A percentile compares a stretch with the other conserved stretches of the same genome.
These are phyloP conservation scores for Bathelium albidoporum DNA, from an alignment of 495 filamentous ascomycete genomes.

Conservation along the genomic window DNA sequence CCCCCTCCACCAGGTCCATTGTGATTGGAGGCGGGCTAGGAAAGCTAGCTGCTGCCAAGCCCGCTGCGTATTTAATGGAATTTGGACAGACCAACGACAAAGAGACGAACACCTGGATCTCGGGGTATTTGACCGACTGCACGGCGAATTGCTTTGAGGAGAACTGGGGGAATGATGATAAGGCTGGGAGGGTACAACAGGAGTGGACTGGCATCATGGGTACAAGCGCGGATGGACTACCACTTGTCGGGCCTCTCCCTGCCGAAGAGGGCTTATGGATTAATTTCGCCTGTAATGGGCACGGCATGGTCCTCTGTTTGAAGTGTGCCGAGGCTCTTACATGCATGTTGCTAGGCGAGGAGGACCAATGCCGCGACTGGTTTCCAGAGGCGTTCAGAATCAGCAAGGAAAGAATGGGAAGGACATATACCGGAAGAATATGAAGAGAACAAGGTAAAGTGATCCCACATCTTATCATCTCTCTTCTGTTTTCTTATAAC, in stretches of 20 bases:
- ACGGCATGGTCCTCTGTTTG: constrained; percentile 50
- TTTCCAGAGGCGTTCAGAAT: constrained; percentile 44
- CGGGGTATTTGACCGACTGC: constrained; percentile 39
- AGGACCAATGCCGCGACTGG: constrained; percentile 31
- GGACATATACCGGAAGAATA: constrained; percentile 35
- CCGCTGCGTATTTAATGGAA: constrained; percentile 33
- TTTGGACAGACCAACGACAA: constrained; percentile 50
- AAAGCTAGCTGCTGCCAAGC: constrained; percentile 21
- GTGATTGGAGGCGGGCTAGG: constrained; percentile 59
- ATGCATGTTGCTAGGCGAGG: constrained; percentile 37
- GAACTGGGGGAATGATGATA: constrained; percentile 51
- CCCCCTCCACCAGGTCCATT: constrained; percentile 41
- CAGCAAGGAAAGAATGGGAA: constrained; percentile 34
- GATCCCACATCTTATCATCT: too few species aligned
- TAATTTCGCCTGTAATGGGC: constrained; percentile 44
- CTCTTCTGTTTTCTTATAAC: too few species aligned
- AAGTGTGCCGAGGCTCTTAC: constrained; percentile 45
- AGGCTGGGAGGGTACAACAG: constrained; percentile 44
- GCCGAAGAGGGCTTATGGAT: constrained; percentile 40
- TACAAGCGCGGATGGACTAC: constrained; percentile 44
- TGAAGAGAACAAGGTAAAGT: not conserved
- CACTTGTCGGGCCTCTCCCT: constrained; percentile 38
- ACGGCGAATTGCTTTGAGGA: constrained; percentile 43
- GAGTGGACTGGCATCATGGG: constrained; percentile 59
- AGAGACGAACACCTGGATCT: constrained; percentile 43